phyloP scores from a whole-genome alignment of 805 yeast genomes.

The Clavispora asparagi region DNA sequence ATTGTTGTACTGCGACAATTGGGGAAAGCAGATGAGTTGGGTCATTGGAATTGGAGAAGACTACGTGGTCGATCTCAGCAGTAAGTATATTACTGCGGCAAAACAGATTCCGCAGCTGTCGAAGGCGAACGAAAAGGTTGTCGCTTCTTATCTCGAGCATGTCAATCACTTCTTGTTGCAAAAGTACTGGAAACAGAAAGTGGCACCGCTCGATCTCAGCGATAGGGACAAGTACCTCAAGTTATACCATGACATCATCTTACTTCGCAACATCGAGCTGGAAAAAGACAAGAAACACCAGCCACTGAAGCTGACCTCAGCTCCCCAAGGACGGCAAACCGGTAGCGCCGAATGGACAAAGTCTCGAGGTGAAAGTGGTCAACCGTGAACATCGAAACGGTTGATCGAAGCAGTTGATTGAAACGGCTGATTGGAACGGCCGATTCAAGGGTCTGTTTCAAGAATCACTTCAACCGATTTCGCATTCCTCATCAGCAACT shows the following conservation, averaged over 20 bases:
- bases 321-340: constrained; percentile 56
- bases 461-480: not conserved
- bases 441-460: too few relatives aligned
- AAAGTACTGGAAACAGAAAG: constrained; percentile 4
- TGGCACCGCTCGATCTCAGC: constrained; percentile 1
- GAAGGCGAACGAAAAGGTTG: constrained; percentile 7
- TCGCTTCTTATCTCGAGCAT: constrained; percentile 3
- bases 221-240: constrained; percentile 3
- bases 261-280: constrained; percentile 4
- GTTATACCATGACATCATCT: constrained; percentile 10
- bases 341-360: constrained; percentile 75
- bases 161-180: constrained; percentile 8
- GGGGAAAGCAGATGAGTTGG: constrained; percentile 94
- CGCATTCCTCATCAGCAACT: too few relatives aligned
- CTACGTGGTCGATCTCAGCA: constrained; percentile 66
- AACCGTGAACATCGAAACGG: not conserved
- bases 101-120: constrained; percentile 18
- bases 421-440: too few relatives aligned
- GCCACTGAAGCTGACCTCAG: not conserved
- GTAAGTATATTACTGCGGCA: constrained; percentile 49
- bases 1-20: constrained; percentile 65
- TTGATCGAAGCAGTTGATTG: too few relatives aligned
- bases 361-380: constrained; percentile 60
- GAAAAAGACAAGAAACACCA: not conserved
- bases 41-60: constrained; percentile 62